Conservation (phyloP, 2,329 filamentous ascomycete genomes). For the Huntiella abstrusa region DNA sequence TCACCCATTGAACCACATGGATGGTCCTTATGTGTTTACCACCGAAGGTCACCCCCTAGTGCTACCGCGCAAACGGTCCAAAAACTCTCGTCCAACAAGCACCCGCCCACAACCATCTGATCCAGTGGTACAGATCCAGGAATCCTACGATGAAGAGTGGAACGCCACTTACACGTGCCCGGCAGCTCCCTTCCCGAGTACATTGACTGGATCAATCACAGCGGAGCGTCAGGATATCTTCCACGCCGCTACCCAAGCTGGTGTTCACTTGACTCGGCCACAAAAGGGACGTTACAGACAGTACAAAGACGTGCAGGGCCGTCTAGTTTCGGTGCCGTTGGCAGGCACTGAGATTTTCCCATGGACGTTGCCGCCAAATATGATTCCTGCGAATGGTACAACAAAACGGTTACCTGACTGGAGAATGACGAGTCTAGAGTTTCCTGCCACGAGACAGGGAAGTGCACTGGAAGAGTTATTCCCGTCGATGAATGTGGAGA, state of each 20-base stretch:
- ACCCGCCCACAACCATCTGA: conserved; percentile 4
- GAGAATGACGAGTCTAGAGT: conserved; percentile 49
- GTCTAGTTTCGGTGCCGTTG: conserved; percentile 26
- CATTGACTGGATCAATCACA: conserved; percentile 59
- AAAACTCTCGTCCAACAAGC: not conserved
- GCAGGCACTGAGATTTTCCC: conserved; percentile 42
- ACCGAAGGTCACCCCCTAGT: conserved; percentile 90
- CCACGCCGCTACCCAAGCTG: conserved; percentile 70
- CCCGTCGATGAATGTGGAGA: conserved; percentile 16
- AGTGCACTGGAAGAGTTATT: conserved; percentile 26
- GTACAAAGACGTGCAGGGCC: conserved; percentile 26
- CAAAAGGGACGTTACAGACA: conserved; percentile 29
- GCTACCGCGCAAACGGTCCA: conserved; percentile 34
- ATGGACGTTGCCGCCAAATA: conserved; percentile 66
- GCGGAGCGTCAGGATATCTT: conserved; percentile 68
- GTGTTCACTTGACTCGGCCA: conserved; percentile 58
- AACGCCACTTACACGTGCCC: conserved; percentile 43
- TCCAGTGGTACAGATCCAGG: conserved; percentile 2
- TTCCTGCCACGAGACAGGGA: conserved; percentile 30
- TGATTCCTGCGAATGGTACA: conserved; percentile 60
- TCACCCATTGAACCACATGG: conserved; percentile 74
- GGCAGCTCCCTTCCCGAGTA: conserved; percentile 34
- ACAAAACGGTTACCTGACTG: conserved; percentile 54
- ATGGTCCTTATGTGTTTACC: conserved; percentile 79
- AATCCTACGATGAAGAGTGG: conserved; percentile 18